Percentiles rank a stretch among this genome's conserved stretches.
Evolutionary conservation across 257 asterid genomes (phyloP).

Genomic region (Voacanga thouarsii): DNA sequence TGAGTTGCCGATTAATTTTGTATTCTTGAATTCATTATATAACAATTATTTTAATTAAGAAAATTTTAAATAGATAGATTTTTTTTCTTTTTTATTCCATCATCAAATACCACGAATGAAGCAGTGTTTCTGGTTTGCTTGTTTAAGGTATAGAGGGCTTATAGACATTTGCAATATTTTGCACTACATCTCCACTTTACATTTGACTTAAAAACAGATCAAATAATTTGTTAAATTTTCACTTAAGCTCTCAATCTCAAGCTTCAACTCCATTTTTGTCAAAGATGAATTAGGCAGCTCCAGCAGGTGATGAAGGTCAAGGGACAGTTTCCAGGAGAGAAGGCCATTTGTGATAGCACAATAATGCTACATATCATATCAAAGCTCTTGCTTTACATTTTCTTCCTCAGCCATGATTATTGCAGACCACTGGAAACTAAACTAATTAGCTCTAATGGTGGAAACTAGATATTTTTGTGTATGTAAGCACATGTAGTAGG

Average conservation of each 20-base stretch:
- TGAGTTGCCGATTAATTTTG: no score
- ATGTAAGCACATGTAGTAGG: no score
- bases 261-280: not conserved
- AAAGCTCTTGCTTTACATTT: not conserved
- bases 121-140: no score
- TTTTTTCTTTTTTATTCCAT: no score
- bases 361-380: not conserved
- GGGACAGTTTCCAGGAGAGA: not conserved
- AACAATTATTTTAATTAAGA: no score
- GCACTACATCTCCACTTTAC: not conserved
- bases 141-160: not conserved
- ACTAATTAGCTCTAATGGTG: not conserved
- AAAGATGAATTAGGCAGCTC: slow-evolving; percentile 8
- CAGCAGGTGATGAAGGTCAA: not conserved
- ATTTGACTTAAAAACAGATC: slow-evolving; percentile 2
- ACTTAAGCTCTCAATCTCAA: not conserved
- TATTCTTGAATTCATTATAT: no score
- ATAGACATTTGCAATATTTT: not conserved
- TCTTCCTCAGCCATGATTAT: not conserved
- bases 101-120: no score
- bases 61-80: no score
- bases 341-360: not conserved
- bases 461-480: no score
- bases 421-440: not conserved
- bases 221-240: slow-evolving; percentile 9